Evolutionary conservation across 345 rosid genomes (phyloP).

Genomic region (Litchi chinensis): DNA sequence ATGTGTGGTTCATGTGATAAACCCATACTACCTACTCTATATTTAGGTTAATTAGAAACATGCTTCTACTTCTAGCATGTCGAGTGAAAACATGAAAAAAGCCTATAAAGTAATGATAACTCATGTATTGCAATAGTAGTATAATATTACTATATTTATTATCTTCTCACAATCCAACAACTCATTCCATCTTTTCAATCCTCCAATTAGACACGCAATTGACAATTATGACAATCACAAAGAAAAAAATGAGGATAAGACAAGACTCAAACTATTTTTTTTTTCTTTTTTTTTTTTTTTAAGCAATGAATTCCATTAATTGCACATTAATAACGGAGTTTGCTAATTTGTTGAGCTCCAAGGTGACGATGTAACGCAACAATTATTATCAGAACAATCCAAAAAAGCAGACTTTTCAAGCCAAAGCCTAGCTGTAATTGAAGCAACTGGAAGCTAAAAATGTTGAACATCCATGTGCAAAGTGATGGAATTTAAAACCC

Average conservation of each 20-base stretch:
- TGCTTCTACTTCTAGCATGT: background rate
- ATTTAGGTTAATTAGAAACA: no score
- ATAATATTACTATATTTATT: background rate
- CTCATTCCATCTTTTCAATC: background rate
- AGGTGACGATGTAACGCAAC: no score
- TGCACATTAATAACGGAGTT: background rate
- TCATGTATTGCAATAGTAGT: background rate
- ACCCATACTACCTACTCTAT: no score
- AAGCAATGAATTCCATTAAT: background rate
- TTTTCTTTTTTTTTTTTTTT: background rate
- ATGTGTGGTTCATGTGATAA: no score
- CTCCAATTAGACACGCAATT: constrained; percentile 4
- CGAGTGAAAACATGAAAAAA: background rate
- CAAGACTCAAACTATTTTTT: no score
- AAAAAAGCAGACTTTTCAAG: background rate
- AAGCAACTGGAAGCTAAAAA: background rate
- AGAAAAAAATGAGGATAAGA: no score
- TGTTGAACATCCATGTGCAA: background rate
- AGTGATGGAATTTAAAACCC: background rate
- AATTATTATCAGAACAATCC: background rate
- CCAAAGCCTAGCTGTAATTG: background rate
- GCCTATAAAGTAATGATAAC: background rate
- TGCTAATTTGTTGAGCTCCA: background rate
- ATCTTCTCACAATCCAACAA: background rate
- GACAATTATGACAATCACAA: background rate